Evolutionary conservation across 805 yeast species (phyloP).

Genomic region (Ogataea wickerhamii): DNA sequence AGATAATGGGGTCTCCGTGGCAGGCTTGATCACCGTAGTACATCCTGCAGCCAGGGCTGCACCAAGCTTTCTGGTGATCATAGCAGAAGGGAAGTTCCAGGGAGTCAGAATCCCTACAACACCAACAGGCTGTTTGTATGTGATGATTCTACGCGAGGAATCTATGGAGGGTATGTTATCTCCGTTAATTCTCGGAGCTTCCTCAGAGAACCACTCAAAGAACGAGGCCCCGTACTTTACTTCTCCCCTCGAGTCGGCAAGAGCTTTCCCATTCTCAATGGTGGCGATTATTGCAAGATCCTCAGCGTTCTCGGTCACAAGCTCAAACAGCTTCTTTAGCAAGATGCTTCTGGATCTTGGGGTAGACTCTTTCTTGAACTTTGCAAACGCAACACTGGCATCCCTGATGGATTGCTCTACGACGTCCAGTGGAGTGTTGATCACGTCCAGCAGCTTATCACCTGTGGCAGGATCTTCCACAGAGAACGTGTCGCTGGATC

Average conservation of each 20-base stretch:
- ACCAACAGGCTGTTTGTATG: conserved; percentile 74
- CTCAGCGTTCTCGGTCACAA: conserved; percentile 53
- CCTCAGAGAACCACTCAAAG: conserved; percentile 88
- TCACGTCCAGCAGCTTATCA: conserved; percentile 49
- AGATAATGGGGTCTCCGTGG: conserved; percentile 68
- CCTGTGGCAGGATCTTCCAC: conserved; percentile 76
- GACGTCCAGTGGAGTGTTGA: conserved; percentile 49
- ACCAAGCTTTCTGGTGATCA: conserved; percentile 71
- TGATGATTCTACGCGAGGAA: conserved; percentile 46
- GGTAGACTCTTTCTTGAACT: conserved; percentile 46
- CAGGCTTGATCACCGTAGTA: conserved; percentile 74
- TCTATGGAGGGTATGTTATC: conserved; percentile 56
- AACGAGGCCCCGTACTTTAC: conserved; percentile 65
- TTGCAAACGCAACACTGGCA: conserved; percentile 51
- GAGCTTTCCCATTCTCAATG: conserved; percentile 72
- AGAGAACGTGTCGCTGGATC: conserved; percentile 45
- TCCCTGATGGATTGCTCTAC: conserved; percentile 50
- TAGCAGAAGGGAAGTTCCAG: conserved; percentile 82
- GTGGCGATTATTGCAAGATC: conserved; percentile 66
- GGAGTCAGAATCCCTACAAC: conserved; percentile 78
- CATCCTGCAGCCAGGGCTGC: conserved; percentile 82
- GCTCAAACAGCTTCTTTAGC: conserved; percentile 48
- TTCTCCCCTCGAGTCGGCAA: conserved; percentile 70
- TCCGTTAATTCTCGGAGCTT: conserved; percentile 71
- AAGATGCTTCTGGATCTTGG: conserved; percentile 54